Conservation (phyloP, 768 basidiomycete genomes). For the Lyophyllum decastes region DNA sequence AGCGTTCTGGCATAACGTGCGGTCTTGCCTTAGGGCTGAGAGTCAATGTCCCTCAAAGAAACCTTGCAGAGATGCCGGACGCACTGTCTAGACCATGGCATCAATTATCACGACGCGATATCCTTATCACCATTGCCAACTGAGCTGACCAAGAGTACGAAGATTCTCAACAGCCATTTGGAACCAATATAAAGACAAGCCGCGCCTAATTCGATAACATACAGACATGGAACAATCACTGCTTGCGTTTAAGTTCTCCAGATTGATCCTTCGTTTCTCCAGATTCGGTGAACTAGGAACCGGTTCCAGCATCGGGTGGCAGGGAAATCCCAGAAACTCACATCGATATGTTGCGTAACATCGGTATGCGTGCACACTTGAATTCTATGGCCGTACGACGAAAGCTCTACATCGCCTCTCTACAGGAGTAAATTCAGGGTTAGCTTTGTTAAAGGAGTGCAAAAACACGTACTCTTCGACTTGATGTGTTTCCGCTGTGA, state of each 20-base stretch:
- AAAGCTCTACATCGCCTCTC: slow-evolving; percentile 21
- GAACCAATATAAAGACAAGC: no score
- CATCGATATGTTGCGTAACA: slow-evolving; percentile 26
- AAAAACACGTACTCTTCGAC: slow-evolving; percentile 8
- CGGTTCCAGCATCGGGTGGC: neutral
- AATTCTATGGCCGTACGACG: slow-evolving; percentile 6
- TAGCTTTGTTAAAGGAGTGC: neutral
- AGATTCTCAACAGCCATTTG: no score
- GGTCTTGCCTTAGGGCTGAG: no score
- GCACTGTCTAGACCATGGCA: no score
- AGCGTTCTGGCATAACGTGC: no score
- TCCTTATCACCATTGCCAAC: no score
- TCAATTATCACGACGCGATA: no score
- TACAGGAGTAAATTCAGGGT: neutral
- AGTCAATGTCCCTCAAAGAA: no score
- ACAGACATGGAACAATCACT: neutral
- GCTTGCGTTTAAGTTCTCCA: neutral
- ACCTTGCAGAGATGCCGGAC: no score
- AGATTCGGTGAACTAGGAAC: neutral
- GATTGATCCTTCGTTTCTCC: neutral
- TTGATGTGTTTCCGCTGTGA: neutral
- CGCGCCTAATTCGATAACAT: no score
- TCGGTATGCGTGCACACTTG: slow-evolving; percentile 27
- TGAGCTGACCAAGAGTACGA: no score
- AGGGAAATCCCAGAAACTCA: slow-evolving; percentile 11